Percentiles rank a stretch among this genome's conserved stretches.
Conservation (phyloP, 148 eudicot species). For the Limonium bicolor region DNA sequence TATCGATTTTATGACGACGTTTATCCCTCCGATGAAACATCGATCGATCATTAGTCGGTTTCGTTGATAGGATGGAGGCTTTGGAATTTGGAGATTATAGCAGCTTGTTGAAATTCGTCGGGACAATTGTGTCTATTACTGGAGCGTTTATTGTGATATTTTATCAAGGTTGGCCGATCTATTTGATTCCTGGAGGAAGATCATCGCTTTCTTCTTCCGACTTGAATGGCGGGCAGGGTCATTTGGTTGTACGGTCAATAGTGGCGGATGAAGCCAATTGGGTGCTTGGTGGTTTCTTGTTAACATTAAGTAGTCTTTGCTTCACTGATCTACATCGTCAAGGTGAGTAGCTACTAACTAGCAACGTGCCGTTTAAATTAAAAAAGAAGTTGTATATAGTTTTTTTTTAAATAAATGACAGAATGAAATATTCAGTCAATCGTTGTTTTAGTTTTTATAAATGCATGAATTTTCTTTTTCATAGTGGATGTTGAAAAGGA, state of each 20-base stretch:
- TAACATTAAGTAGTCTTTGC: constrained; percentile 15
- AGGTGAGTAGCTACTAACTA: too few relatives aligned
- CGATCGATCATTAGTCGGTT: too few relatives aligned
- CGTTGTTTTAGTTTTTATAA: too few relatives aligned
- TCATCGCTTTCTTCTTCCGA: constrained; percentile 2
- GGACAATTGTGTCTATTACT: constrained; percentile 24
- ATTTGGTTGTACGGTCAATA: not conserved
- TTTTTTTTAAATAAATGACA: too few relatives aligned
- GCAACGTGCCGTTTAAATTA: too few relatives aligned
- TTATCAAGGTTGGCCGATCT: constrained; percentile 24
- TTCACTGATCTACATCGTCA: constrained; percentile 14
- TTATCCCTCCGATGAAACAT: too few relatives aligned
- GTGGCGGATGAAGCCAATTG: constrained; percentile 12
- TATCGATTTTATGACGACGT: not conserved
- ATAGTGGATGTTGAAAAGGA: too few relatives aligned
- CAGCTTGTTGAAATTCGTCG: constrained; percentile 17
- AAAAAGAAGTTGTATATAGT: too few relatives aligned
- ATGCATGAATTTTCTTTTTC: too few relatives aligned
- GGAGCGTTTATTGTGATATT: constrained; percentile 29
- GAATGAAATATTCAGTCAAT: too few relatives aligned
- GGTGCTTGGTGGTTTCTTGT: constrained; percentile 25
- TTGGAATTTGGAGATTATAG: constrained; percentile 17
- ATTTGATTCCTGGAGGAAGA: too few relatives aligned
- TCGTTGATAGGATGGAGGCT: constrained; percentile 38
- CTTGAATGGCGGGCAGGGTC: not conserved